These are phyloP conservation scores for Rosa hybrid DNA, from an alignment of 331 rosid species.

Conservation along the genomic window DNA sequence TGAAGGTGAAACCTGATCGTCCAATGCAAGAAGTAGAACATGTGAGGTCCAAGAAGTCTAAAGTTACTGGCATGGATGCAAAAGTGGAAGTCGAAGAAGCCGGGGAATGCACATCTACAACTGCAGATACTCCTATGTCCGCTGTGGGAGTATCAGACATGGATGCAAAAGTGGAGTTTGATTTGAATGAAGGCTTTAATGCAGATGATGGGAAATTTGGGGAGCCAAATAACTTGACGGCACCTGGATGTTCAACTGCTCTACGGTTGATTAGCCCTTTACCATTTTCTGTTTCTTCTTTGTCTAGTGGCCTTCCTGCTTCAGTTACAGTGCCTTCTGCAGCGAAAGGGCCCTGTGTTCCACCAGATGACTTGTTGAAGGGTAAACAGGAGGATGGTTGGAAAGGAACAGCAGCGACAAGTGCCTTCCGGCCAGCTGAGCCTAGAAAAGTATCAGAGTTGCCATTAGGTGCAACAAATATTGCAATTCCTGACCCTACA, in stretches of 20 bases:
- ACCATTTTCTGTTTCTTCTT: slow-evolving; percentile 53
- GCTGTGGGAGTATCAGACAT: slow-evolving; percentile 41
- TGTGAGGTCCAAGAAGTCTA: slow-evolving; percentile 36
- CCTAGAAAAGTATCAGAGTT: slow-evolving; percentile 69
- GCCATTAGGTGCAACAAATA: slow-evolving; percentile 28
- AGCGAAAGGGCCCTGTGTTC: slow-evolving; percentile 72
- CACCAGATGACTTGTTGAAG: slow-evolving; percentile 64
- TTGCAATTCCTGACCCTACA: slow-evolving; percentile 33
- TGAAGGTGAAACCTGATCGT: slow-evolving; percentile 30
- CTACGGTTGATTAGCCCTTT: slow-evolving; percentile 49
- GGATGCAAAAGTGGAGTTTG: slow-evolving; percentile 64
- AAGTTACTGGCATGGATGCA: slow-evolving; percentile 38
- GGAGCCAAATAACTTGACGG: slow-evolving; percentile 49
- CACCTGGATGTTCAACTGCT: slow-evolving; percentile 43
- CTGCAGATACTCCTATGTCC: slow-evolving; percentile 39
- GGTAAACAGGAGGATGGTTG: slow-evolving; percentile 77
- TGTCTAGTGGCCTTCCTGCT: slow-evolving; percentile 56
- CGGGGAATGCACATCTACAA: slow-evolving; percentile 40
- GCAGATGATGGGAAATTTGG: slow-evolving; percentile 64
- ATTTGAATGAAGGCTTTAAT: slow-evolving; percentile 83
- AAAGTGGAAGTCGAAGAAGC: slow-evolving; percentile 49
- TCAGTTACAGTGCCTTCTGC: slow-evolving; percentile 82
- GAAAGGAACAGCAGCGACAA: slow-evolving; percentile 93
- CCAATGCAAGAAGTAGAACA: slow-evolving; percentile 40
- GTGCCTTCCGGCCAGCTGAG: slow-evolving; percentile 96